Percentiles rank a stretch among this genome's conserved stretches.
These are phyloP conservation scores for Fusarium buharicum DNA, from an alignment of 2,329 filamentous ascomycete genomes.

Conservation along the genomic window DNA sequence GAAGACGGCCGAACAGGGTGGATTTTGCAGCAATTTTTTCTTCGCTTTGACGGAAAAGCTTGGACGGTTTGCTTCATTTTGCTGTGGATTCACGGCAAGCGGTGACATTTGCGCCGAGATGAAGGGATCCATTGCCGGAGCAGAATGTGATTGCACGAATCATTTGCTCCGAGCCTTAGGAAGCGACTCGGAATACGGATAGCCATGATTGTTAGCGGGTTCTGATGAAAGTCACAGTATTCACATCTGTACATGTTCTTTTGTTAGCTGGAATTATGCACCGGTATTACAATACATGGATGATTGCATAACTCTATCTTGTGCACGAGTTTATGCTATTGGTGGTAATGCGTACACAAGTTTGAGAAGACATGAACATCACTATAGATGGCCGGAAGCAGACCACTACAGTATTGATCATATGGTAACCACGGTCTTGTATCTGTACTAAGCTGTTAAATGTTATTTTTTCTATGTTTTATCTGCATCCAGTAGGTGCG, in stretches of 20 bases:
- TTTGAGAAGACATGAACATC: too few species aligned
- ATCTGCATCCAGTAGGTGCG: too few species aligned
- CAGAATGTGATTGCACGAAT: constrained; percentile 27
- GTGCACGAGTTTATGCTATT: neutral
- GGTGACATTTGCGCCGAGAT: constrained; percentile 12
- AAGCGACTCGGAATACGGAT: neutral
- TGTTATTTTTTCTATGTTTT: too few species aligned
- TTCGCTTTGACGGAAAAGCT: neutral
- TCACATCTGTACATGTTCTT: neutral
- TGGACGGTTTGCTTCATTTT: neutral
- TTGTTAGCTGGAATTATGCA: neutral
- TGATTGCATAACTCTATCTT: neutral
- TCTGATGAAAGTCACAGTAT: too few species aligned
- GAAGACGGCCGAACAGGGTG: constrained; percentile 1
- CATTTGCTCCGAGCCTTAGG: neutral
- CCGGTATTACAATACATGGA: neutral
- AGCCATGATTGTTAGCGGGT: neutral
- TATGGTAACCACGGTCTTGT: too few species aligned
- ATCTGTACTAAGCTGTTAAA: too few species aligned
- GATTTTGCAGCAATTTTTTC: constrained; percentile 14
- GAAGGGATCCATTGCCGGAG: constrained; percentile 7
- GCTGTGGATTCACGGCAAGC: neutral
- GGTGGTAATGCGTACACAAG: neutral
- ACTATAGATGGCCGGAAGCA: too few species aligned
- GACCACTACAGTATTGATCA: too few species aligned